Base-by-base conservation (phyloP, 2,329 filamentous ascomycete species). In the Fusarium nisikadoi region DNA sequence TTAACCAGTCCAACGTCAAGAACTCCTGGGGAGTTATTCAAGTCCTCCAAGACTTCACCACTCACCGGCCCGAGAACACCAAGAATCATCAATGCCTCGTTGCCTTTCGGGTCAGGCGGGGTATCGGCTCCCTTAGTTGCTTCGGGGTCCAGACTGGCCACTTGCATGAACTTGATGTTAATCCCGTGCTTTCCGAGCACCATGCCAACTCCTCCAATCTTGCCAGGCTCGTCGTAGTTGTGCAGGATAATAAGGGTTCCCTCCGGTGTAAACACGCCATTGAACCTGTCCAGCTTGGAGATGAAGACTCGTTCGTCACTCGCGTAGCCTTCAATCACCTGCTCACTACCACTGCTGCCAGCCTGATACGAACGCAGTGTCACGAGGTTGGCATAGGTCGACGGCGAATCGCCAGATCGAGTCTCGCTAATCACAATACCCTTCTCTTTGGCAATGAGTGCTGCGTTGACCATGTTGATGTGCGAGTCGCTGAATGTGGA, bases 401-500 rank as follows among this genome's bases (percentile, higher is more conserved):
- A 84, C 27, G 89, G 86, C n/a, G 88, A 86, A 2, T 92, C 89
- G 12, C 90, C 86, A 6, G 87, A 88, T 68, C 91, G 90, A 41
- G 90, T 90, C 82, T 95, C 93, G 77, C 91, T 93, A 77, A 96
- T 90, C 47, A 91, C 86, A 69, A 96, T 92, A 5, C 93, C 93
- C 73, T 92, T 92, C 75, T 94, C 92, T 71, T 90, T 91, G 25
- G 93, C 93, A 19, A 95, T 88, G 31, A 94, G 84, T 46, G 90
- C 87, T 1, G 93, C 93, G 76, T 96, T 95, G 74, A 96, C 93
- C 66, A 96, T 94, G 82, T 95, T 95, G 75, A 95, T 91, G 41
- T 91, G 90, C 0, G 86, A 84, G 62, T 90, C 89, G 62, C 89
- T 92, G 72, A 95, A 92, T 3, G 90, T 89, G 2, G 88, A 86